Evolutionary conservation across 2,329 filamentous ascomycete species (phyloP).

Genomic region (Phialophora macrospora): DNA sequence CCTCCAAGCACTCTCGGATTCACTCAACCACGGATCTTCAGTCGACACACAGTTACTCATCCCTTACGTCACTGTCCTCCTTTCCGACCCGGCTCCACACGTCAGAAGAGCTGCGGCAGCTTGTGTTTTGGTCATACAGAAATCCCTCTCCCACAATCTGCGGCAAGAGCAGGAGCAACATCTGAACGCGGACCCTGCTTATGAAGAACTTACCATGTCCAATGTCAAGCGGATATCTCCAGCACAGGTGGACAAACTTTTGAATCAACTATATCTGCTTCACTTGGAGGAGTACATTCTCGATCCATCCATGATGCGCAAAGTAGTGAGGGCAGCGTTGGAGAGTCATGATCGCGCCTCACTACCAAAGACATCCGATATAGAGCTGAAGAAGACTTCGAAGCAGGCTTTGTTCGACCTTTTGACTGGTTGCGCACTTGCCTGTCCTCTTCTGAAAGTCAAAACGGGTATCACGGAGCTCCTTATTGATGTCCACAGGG

Average conservation of each 20-base stretch:
- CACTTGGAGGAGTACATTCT: slow-evolving; percentile 84
- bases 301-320: slow-evolving; percentile 72
- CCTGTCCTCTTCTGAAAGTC: slow-evolving; percentile 69
- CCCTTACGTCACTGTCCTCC: slow-evolving; percentile 77
- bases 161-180: slow-evolving; percentile 44
- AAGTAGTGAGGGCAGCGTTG: slow-evolving; percentile 65
- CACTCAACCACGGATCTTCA: slow-evolving; percentile 63
- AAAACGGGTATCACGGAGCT: slow-evolving; percentile 74
- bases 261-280: slow-evolving; percentile 72
- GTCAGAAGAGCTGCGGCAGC: slow-evolving; percentile 77
- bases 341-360: slow-evolving; percentile 53
- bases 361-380: slow-evolving; percentile 46
- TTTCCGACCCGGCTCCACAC: slow-evolving; percentile 75
- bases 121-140: slow-evolving; percentile 63
- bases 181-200: slow-evolving; percentile 8
- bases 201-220: slow-evolving; percentile 25
- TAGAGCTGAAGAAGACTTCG: slow-evolving; percentile 65
- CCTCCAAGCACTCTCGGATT: slow-evolving; percentile 24
- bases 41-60: slow-evolving; percentile 77
- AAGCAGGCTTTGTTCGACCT: slow-evolving; percentile 71
- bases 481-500: slow-evolving; percentile 73
- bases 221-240: slow-evolving; percentile 28
- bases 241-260: slow-evolving; percentile 56
- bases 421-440: slow-evolving; percentile 72
- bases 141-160: slow-evolving; percentile 52